A percentile compares a stretch with the other conserved stretches of the same genome.
These are phyloP conservation scores for Cotoneaster glaucophyllus DNA, from an alignment of 306 rosid species.

Conservation along the genomic window DNA sequence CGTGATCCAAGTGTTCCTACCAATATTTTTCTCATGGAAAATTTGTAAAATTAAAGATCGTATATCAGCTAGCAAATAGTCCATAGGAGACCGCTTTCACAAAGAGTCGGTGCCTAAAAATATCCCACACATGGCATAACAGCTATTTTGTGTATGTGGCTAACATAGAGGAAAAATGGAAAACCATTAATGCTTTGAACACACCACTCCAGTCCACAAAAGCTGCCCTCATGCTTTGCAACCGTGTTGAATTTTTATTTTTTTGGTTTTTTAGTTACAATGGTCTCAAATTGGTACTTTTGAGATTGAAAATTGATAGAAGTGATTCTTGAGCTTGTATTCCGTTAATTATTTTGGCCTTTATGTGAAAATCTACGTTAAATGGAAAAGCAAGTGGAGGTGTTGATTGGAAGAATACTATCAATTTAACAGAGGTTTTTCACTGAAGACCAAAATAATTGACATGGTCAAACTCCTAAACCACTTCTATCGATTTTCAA, in stretches of 20 bases:
- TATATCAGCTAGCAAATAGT: not conserved
- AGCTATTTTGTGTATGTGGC: not conserved
- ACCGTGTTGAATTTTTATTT: slow-evolving; percentile 4
- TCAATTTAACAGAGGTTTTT: too few relatives aligned
- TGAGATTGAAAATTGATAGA: too few relatives aligned
- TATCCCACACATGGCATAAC: not conserved
- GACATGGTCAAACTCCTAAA: too few relatives aligned
- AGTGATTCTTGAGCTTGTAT: too few relatives aligned
- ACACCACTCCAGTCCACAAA: slow-evolving; percentile 7
- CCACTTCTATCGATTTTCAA: too few relatives aligned
- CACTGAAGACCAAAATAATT: too few relatives aligned
- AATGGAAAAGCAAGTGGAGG: too few relatives aligned
- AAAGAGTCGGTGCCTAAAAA: slow-evolving; percentile 1
- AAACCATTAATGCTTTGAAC: not conserved
- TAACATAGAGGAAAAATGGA: not conserved
- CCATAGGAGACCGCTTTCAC: not conserved
- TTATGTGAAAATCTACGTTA: too few relatives aligned
- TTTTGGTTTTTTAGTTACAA: not conserved
- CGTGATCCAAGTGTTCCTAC: not conserved
- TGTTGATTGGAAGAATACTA: too few relatives aligned
- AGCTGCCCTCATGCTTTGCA: slow-evolving; percentile 5
- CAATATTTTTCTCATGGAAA: not conserved
- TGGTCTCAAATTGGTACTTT: not conserved
- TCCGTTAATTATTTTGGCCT: too few relatives aligned
- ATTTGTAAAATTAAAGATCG: not conserved